Base-by-base conservation (phyloP, 2,329 filamentous ascomycete genomes). In the Fusarium phyllophilum region DNA sequence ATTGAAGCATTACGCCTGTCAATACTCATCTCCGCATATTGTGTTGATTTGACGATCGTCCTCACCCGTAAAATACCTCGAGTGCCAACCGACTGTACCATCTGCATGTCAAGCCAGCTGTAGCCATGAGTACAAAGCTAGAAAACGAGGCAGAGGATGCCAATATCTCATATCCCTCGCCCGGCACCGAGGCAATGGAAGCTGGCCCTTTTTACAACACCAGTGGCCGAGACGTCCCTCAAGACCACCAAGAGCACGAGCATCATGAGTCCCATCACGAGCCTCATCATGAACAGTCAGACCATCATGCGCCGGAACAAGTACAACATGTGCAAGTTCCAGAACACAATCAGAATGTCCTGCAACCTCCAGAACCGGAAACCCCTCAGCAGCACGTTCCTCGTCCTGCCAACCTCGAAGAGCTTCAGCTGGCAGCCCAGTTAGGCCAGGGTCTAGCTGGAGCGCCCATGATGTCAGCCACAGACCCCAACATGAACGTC, bases 401-500 rank as follows among this genome's bases (percentile, higher is more conserved):
- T 20, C 83, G 83, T 18, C 82, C 85, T 5, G 81, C 85, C 41
- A 89, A 86, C 65, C 83, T 85, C 10, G 88, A 89, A 73, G 88
- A 90, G 80, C 83, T 90, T 46, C 88, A 89, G 78, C 82, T 90
- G 44, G 88, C 88, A 20, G 88, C 89, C 15, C 89, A 90, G 76
- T 81, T 90, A 46, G 88, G 87, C 54, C 87, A 89, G 68, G 87
- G 85, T 48, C 82, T 90, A 22, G 86, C 87, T 33, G 81, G 82
- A 15, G 78, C 83, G 18, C 84, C 86, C 41, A 85, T 88, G 66
- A 85, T 89, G 78, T 81, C 84, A n/a, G 80, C 83, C 22, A 84
- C 86, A 24, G 85, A 87, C 65, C 80, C 84, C 5, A 84, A 80
- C 45, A 84, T 85, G 80, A 82, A 79, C 41, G 81, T 84, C 18